These are phyloP conservation scores for Pyricularia sp. DNA, from an alignment of 2,329 filamentous ascomycete species.

Conservation along the genomic window DNA sequence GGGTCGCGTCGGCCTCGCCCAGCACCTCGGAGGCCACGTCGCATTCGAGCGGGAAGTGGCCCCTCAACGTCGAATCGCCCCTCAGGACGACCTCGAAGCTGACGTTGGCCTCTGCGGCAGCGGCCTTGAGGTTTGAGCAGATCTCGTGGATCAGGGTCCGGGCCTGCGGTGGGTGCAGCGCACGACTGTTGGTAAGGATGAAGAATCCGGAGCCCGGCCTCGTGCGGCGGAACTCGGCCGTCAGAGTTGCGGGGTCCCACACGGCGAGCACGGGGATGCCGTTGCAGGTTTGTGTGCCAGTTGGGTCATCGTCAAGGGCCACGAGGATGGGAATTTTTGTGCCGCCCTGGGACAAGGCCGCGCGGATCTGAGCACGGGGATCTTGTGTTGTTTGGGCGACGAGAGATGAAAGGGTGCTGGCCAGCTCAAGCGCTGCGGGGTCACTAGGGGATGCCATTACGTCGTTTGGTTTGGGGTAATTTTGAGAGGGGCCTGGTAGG, in stretches of 20 bases:
- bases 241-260: constrained; percentile 37
- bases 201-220: constrained; percentile 39
- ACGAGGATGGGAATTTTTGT: constrained; percentile 22
- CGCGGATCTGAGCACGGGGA: constrained; percentile 2
- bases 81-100: constrained; percentile 46
- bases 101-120: constrained; percentile 26
- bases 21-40: constrained; percentile 49
- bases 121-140: constrained; percentile 36
- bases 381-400: neutral
- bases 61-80: constrained; percentile 62
- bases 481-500: neutral
- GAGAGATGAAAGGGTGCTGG: neutral
- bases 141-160: constrained; percentile 38
- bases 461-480: neutral
- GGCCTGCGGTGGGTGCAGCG: constrained; percentile 38
- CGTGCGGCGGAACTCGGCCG: constrained; percentile 29
- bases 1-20: constrained; percentile 39
- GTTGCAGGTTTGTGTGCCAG: constrained; percentile 53
- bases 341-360: neutral
- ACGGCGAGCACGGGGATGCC: constrained; percentile 44
- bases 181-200: constrained; percentile 50
- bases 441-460: constrained; percentile 1
- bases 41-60: constrained; percentile 81
- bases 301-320: constrained; percentile 45
- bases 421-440: constrained; percentile 1